Percentiles rank a stretch among this genome's conserved stretches.
These are phyloP conservation scores for Protomyces macrosporus DNA, from an alignment of 1,139 yeast genomes.

Conservation along the genomic window DNA sequence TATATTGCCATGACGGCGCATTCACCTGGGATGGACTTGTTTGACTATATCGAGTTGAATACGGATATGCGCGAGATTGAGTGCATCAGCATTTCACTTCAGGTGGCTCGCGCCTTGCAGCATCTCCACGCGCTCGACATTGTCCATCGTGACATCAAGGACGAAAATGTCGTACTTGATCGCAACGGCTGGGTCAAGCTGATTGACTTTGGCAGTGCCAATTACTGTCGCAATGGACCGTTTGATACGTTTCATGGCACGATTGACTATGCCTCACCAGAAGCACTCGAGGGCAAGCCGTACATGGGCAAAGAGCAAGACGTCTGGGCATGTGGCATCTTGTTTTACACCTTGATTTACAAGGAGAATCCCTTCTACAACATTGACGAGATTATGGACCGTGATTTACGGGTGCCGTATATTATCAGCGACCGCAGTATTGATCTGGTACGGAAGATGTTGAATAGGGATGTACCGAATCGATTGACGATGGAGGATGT, in stretches of 20 bases:
- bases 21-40: conserved; percentile 89
- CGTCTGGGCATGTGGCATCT: conserved; percentile 91
- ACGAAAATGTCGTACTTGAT: conserved; percentile 87
- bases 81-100: conserved; percentile 70
- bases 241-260: conserved; percentile 97
- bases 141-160: conserved; percentile 91
- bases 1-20: conserved; percentile 88
- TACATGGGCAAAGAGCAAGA: conserved; percentile 93
- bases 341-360: conserved; percentile 81
- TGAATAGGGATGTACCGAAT: conserved; percentile 56
- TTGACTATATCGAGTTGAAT: conserved; percentile 82
- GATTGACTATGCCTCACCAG: conserved; percentile 95
- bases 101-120: conserved; percentile 67
- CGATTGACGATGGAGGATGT: conserved; percentile 74
- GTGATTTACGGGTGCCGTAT: conserved; percentile 65
- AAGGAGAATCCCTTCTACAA: conserved; percentile 94
- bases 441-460: conserved; percentile 56
- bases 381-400: conserved; percentile 76
- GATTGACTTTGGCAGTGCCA: conserved; percentile 94
- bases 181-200: conserved; percentile 50
- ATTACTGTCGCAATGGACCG: conserved; percentile 83
- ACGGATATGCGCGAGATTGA: conserved; percentile 72
- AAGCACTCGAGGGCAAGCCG: conserved; percentile 78
- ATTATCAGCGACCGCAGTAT: conserved; percentile 53
- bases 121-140: conserved; percentile 83